phyloP scores from a whole-genome alignment of 2,329 filamentous ascomycete genomes.

The Periconia sp. region DNA sequence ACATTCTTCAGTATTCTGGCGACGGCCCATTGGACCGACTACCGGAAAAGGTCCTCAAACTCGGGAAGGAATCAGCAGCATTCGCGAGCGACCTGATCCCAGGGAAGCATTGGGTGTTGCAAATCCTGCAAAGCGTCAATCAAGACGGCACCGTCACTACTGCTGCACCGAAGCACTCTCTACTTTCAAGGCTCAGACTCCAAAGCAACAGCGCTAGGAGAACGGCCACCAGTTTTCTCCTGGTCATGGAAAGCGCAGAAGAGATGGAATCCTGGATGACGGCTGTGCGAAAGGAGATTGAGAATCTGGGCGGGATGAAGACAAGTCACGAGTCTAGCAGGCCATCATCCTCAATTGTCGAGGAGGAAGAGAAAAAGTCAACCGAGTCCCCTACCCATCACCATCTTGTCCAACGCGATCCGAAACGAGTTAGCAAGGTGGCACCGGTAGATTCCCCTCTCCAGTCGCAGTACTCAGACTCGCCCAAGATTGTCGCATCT shows the following conservation, averaged over 20 bases:
- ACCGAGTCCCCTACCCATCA: conserved; percentile 43
- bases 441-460: conserved; percentile 43
- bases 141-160: conserved; percentile 58
- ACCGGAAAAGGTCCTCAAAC: conserved; percentile 75
- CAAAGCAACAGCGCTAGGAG: conserved; percentile 61
- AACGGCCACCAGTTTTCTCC: conserved; percentile 67
- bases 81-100: conserved; percentile 82
- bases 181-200: conserved; percentile 70
- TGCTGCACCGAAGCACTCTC: conserved; percentile 59
- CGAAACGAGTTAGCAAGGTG: conserved; percentile 34
- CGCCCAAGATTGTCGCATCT: conserved; percentile 35
- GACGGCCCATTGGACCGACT: conserved; percentile 73
- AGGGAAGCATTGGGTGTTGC: conserved; percentile 79
- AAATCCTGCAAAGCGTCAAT: conserved; percentile 72
- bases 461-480: conserved; percentile 35
- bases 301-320: conserved; percentile 71
- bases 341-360: conserved; percentile 36
- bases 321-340: conserved; percentile 33
- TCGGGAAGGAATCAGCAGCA: conserved; percentile 77
- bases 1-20: conserved; percentile 75
- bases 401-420: conserved; percentile 44
- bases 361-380: conserved; percentile 27
- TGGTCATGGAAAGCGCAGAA: conserved; percentile 74
- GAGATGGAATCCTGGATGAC: conserved; percentile 80
- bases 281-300: conserved; percentile 71